These are phyloP conservation scores for Volvariella surrecta DNA, from an alignment of 1,284 basidiomycete genomes.

Conservation along the genomic window DNA sequence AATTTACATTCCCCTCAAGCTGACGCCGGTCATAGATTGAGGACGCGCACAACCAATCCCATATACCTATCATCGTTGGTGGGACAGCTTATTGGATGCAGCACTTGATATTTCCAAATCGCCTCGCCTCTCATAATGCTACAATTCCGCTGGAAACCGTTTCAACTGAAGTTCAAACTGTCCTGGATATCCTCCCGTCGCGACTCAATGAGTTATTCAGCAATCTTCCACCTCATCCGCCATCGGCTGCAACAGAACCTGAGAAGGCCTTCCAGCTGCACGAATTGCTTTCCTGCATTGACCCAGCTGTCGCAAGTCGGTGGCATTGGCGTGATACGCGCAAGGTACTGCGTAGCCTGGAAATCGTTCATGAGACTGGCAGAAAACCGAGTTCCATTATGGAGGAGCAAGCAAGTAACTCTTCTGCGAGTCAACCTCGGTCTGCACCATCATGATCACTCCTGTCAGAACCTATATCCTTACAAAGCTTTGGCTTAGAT, in stretches of 20 bases:
- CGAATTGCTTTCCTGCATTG: conserved; percentile 60
- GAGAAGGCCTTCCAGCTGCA: conserved; percentile 56
- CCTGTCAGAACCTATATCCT: not conserved
- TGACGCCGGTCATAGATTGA: conserved; percentile 46
- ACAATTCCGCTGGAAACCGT: not conserved
- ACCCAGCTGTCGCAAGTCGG: conserved; percentile 67
- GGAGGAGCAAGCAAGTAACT: conserved; percentile 45
- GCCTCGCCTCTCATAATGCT: conserved; percentile 30
- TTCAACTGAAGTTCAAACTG: conserved; percentile 2
- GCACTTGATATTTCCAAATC: conserved; percentile 78
- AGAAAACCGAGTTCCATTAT: conserved; percentile 64
- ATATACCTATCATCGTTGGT: conserved; percentile 86
- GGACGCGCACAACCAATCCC: conserved; percentile 48
- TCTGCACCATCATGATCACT: conserved; percentile 15
- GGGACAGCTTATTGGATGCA: conserved; percentile 98
- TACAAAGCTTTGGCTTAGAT: conserved; percentile 20
- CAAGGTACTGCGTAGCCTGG: conserved; percentile 79
- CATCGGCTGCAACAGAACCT: conserved; percentile 41
- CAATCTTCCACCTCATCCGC: conserved; percentile 43
- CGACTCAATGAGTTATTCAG: conserved; percentile 43
- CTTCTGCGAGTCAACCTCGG: conserved; percentile 36
- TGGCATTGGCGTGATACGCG: conserved; percentile 97
- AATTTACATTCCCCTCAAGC: conserved; percentile 7
- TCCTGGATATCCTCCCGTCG: conserved; percentile 17
- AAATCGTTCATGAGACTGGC: conserved; percentile 73